Evolutionary conservation across 371 early-diverging fungal genomes (phyloP), one percentile per base, ranked within the genome.

Genomic region (Circinella minor): DNA sequence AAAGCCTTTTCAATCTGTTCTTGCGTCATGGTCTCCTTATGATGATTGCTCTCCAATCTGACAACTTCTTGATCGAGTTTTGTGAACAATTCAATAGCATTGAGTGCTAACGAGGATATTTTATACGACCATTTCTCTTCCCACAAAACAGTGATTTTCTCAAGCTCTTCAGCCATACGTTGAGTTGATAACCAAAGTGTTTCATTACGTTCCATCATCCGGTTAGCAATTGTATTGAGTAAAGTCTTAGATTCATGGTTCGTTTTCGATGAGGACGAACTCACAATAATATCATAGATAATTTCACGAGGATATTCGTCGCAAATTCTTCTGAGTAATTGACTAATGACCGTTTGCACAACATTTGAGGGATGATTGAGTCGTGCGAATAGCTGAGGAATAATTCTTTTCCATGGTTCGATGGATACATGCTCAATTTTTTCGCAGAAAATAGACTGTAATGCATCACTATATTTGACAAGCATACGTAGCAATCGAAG

Each of bases 51-150:
- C 48, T 81, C 74, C 49, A 91, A 76, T 3, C 88, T 83, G 7
- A 66, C 69, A 14, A 77, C 48, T 66, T 91, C 93, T 36, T 80
- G 78, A 36, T 87, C 82, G 5, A 92, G 74, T 36, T 87, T 85
- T 49, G 85, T 77, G 17, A 89, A 75, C 34, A 89, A 77, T 60
- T 80, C 83, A 68, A 80, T 79, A 0, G 88, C 81, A 55, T 93
- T 92, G 55, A 79, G 77, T 34, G 91, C 86, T n/a, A 93, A 54
- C 0, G 83, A 77, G n/a, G 84, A 82, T 43, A 95, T 88, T 74
- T 83, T 85, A 66, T 92, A 86, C 27, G 88, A 71, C 93, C 94
- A 94, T n/a, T 80, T 74, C 70, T 95, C 96, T 70, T 95, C 95
- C 88, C 93, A 90, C 3, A 95, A 72, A 13, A 95, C 93, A 0